A percentile compares a stretch with the other conserved stretches of the same genome.
Conservation (phyloP, 2,329 filamentous ascomycete species). For the Verticillium longisporum region DNA sequence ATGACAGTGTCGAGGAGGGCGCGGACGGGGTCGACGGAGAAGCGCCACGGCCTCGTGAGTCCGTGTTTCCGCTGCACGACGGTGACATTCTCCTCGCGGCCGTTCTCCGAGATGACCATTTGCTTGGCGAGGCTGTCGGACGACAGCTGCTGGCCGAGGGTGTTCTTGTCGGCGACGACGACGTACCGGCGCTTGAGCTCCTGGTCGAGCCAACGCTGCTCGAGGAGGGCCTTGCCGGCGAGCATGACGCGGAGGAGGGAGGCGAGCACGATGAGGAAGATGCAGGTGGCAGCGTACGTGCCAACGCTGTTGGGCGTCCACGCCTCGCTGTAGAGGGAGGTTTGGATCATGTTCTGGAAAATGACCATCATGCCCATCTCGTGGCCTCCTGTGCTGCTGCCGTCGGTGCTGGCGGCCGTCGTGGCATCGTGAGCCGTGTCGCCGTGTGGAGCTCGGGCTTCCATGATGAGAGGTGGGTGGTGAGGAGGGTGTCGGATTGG, state of each 20-base stretch:
- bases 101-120: constrained; percentile 65
- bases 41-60: constrained; percentile 64
- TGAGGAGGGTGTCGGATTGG: not conserved
- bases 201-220: constrained; percentile 58
- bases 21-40: constrained; percentile 71
- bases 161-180: constrained; percentile 57
- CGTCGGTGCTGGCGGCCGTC: constrained; percentile 2
- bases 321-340: constrained; percentile 48
- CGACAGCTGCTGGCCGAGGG: constrained; percentile 52
- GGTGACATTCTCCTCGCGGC: constrained; percentile 72
- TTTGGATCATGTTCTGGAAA: constrained; percentile 53
- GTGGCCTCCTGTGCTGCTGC: constrained; percentile 6
- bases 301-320: constrained; percentile 71
- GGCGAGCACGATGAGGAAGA: constrained; percentile 78
- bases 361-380: constrained; percentile 35
- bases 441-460: not conserved
- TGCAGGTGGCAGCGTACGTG: constrained; percentile 80
- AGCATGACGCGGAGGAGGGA: constrained; percentile 63
- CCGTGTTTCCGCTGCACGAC: constrained; percentile 56
- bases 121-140: constrained; percentile 56
- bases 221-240: constrained; percentile 61
- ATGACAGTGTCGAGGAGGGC: constrained; percentile 65
- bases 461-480: not conserved
- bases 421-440: not conserved
- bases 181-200: constrained; percentile 74